phyloP scores from a whole-genome alignment of 148 eudicot genomes.

The Camellia lanceoleosa region DNA sequence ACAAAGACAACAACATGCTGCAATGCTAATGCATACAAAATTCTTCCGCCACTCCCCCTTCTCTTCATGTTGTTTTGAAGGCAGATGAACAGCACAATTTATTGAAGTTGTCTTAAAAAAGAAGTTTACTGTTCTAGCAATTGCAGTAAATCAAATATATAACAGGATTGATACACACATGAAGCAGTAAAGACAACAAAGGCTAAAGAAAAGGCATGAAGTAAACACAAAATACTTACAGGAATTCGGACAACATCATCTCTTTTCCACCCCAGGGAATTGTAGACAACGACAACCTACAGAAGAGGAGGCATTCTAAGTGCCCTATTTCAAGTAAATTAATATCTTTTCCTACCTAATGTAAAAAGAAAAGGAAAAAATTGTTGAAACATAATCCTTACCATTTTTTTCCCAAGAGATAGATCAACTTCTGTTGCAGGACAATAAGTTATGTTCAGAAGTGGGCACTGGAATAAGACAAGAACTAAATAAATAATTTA shows the following conservation, averaged over 20 bases:
- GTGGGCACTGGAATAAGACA: constrained; percentile 70
- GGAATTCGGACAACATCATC: constrained; percentile 71
- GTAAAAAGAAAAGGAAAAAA: not conserved
- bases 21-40: not conserved
- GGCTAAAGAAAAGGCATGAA: not conserved
- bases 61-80: not conserved
- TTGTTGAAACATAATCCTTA: constrained; percentile 24
- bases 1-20: not conserved
- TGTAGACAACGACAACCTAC: constrained; percentile 77
- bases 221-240: constrained; percentile 45
- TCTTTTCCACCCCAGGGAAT: constrained; percentile 91
- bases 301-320: constrained; percentile 9
- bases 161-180: not conserved
- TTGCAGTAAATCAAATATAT: not conserved
- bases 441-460: constrained; percentile 83
- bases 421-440: constrained; percentile 80
- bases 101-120: not conserved
- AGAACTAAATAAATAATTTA: not conserved
- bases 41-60: not conserved
- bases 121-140: not conserved
- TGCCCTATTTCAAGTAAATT: not conserved
- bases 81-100: not conserved
- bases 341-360: not conserved
- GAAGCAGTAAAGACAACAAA: constrained; percentile 1
- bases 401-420: constrained; percentile 70